A percentile compares a stretch with the other conserved stretches of the same genome.
Evolutionary conservation across 768 basidiomycete genomes (phyloP).

Genomic region (Galerina marginata): DNA sequence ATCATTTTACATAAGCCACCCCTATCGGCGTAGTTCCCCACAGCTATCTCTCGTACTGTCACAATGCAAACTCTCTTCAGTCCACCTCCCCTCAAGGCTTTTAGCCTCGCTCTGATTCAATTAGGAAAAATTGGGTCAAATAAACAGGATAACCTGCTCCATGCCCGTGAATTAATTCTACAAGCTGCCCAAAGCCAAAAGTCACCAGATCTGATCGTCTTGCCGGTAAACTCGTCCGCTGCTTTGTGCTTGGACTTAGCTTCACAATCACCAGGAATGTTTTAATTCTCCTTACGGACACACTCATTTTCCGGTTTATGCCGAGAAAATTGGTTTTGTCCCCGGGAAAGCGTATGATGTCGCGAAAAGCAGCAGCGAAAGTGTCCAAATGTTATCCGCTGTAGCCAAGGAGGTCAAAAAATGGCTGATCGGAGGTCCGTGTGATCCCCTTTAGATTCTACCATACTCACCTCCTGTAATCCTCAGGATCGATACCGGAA

Average conservation of each 20-base stretch:
- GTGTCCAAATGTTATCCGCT: conserved; percentile 79
- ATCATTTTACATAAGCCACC: no score
- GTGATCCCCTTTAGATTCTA: not conserved
- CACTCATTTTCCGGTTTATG: conserved; percentile 80
- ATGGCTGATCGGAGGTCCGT: conserved; percentile 90
- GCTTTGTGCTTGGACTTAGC: not conserved
- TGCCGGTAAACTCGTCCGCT: conserved; percentile 60
- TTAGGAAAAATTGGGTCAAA: conserved; percentile 74
- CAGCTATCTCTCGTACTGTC: no score
- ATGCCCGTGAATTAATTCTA: conserved; percentile 82
- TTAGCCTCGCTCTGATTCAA: conserved; percentile 89
- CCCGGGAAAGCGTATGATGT: conserved; percentile 65
- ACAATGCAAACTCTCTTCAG: not conserved
- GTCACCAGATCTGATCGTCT: conserved; percentile 82
- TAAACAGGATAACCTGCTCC: conserved; percentile 80
- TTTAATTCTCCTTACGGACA: conserved; percentile 90
- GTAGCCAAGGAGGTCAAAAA: conserved; percentile 77
- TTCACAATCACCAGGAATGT: conserved; percentile 63
- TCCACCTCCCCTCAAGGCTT: conserved; percentile 43
- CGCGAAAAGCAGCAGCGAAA: conserved; percentile 65
- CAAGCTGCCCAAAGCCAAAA: conserved; percentile 60
- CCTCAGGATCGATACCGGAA: conserved; percentile 91
- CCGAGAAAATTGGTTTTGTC: conserved; percentile 75
- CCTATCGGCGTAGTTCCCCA: no score
- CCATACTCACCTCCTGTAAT: not conserved